These are phyloP conservation scores for Reticulascus tulasneorum DNA, from an alignment of 2,329 filamentous ascomycete genomes.

Conservation along the genomic window DNA sequence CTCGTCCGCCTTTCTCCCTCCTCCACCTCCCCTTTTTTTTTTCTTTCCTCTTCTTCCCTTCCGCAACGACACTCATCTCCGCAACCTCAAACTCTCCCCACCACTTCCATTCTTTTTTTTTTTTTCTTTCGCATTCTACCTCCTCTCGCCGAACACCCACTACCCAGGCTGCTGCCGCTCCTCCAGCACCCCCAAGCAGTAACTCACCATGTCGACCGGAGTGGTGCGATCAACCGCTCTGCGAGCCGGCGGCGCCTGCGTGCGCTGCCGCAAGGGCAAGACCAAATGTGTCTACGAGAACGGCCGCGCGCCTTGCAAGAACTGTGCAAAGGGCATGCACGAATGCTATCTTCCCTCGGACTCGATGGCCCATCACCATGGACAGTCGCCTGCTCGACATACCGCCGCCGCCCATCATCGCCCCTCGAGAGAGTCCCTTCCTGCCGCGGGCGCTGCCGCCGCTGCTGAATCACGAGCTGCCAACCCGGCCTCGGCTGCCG, in stretches of 20 bases:
- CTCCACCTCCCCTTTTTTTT: no score
- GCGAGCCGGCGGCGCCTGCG: slow-evolving; percentile 57
- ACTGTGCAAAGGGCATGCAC: slow-evolving; percentile 61
- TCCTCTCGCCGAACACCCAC: not conserved
- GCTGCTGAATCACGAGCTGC: slow-evolving; percentile 36
- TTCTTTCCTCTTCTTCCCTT: not conserved
- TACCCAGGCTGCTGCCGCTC: not conserved
- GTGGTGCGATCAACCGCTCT: slow-evolving; percentile 56
- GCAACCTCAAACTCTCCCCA: not conserved
- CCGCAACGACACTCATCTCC: not conserved
- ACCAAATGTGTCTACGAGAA: slow-evolving; percentile 63
- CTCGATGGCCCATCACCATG: slow-evolving; percentile 56
- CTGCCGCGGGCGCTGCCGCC: slow-evolving; percentile 46
- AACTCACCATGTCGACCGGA: slow-evolving; percentile 37
- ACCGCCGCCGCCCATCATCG: slow-evolving; percentile 44
- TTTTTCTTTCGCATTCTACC: not conserved
- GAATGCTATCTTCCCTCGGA: slow-evolving; percentile 60
- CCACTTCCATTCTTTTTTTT: not conserved
- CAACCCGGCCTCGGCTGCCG: slow-evolving; percentile 40
- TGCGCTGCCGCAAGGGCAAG: slow-evolving; percentile 61
- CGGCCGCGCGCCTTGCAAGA: slow-evolving; percentile 58
- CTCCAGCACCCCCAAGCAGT: no score
- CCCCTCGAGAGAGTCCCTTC: slow-evolving; percentile 50
- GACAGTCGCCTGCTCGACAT: slow-evolving; percentile 52
- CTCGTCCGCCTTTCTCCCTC: not conserved